Conservation (phyloP, 805 yeast species). For the Starmera amethionina region DNA sequence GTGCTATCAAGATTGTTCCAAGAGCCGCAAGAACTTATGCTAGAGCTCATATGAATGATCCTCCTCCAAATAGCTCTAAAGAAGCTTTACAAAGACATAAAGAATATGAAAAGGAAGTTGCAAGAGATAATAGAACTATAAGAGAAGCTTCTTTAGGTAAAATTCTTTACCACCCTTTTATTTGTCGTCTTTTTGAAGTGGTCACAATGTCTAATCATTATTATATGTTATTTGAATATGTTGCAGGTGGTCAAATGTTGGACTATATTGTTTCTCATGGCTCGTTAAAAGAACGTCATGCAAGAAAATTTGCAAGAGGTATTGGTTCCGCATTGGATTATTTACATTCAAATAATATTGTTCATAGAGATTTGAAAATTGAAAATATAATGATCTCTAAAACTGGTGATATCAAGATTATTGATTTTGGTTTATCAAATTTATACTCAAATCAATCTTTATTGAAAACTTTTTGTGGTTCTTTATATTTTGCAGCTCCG, state of each 20-base stretch:
- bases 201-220: conserved; percentile 95
- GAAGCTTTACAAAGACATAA: conserved; percentile 54
- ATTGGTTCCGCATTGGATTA: conserved; percentile 90
- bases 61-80: conserved; percentile 50
- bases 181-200: conserved; percentile 86
- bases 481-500: conserved; percentile 97
- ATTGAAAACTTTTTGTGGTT: conserved; percentile 93
- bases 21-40: conserved; percentile 74
- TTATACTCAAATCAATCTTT: conserved; percentile 61
- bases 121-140: conserved; percentile 84
- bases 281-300: conserved; percentile 84
- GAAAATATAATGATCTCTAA: conserved; percentile 93
- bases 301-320: conserved; percentile 89
- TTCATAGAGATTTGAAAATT: conserved; percentile 92
- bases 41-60: conserved; percentile 59
- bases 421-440: conserved; percentile 93
- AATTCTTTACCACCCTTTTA: conserved; percentile 82
- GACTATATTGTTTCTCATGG: conserved; percentile 98
- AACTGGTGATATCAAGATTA: conserved; percentile 88
- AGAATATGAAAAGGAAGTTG: conserved; percentile 72
- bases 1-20: conserved; percentile 91
- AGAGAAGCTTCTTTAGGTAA: conserved; percentile 94
- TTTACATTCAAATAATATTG: conserved; percentile 89
- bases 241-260: conserved; percentile 94
- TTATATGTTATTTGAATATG: conserved; percentile 94